Evolutionary conservation across 176 grass and related monocot genomes (phyloP).

Genomic region (Triticum monococcum): DNA sequence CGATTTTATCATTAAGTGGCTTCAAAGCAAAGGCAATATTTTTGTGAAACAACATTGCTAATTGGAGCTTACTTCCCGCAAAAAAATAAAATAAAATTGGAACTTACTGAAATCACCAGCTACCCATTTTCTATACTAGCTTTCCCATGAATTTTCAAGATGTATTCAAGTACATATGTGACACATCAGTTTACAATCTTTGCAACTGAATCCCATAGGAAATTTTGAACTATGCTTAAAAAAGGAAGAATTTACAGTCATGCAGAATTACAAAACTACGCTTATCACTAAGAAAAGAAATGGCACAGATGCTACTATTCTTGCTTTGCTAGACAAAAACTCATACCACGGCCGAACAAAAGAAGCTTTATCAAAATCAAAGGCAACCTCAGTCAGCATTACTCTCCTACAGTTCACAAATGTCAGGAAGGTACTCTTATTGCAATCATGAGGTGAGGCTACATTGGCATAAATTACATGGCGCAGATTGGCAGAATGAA

Average conservation of each 20-base stretch:
- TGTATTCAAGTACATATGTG: background rate
- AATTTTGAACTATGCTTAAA: background rate
- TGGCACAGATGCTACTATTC: background rate
- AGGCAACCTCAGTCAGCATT: background rate
- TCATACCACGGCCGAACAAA: background rate
- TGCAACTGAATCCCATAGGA: background rate
- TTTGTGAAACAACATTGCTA: background rate
- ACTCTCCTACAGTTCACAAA: background rate
- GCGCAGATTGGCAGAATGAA: background rate
- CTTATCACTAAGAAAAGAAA: background rate
- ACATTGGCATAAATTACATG: slow-evolving; percentile 17
- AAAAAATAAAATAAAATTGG: background rate
- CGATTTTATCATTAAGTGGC: background rate
- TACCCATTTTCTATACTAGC: background rate
- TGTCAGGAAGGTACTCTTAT: background rate
- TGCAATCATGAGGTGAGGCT: slow-evolving; percentile 6
- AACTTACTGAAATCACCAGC: background rate
- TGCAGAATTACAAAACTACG: background rate
- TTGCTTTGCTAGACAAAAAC: background rate
- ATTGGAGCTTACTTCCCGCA: background rate
- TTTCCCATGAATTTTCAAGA: background rate
- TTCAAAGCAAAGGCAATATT: background rate
- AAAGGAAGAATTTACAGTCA: background rate
- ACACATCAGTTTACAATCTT: background rate
- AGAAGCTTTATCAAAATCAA: background rate